Evolutionary conservation across 345 rosid genomes (phyloP).

Genomic region (Durio zibethinus): DNA sequence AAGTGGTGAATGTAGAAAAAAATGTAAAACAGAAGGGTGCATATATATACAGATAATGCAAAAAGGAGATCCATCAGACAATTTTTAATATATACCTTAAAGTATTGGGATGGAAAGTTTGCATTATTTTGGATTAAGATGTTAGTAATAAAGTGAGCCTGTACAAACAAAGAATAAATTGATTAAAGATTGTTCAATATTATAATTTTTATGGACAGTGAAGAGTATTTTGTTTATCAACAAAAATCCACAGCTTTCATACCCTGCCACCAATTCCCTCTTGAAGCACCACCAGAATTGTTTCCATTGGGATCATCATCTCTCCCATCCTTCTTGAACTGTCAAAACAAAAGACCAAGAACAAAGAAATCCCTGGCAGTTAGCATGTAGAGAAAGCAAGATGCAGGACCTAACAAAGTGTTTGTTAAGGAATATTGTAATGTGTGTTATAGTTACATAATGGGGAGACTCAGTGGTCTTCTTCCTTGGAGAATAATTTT

Average conservation of each 20-base stretch:
- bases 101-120: slow-evolving; percentile 11
- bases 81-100: slow-evolving; percentile 17
- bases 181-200: background rate
- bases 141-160: slow-evolving; percentile 62
- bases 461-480: slow-evolving; percentile 36
- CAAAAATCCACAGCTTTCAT: slow-evolving; percentile 5
- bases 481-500: slow-evolving; percentile 63
- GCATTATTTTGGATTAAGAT: slow-evolving; percentile 4
- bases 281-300: slow-evolving; percentile 59
- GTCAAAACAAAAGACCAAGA: background rate
- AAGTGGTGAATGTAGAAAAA: background rate
- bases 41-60: no score
- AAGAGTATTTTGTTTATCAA: background rate
- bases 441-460: slow-evolving; percentile 22
- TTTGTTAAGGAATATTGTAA: background rate
- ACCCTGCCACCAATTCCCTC: slow-evolving; percentile 99
- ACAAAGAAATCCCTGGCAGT: background rate
- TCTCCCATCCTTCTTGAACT: slow-evolving; percentile 63
- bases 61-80: background rate
- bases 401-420: background rate
- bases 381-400: background rate
- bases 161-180: slow-evolving; percentile 11
- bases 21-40: background rate
- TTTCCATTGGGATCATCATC: slow-evolving; percentile 47
- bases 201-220: background rate